Conservation (phyloP, 2,329 filamentous ascomycete species). For the Colletotrichum nymphaeae region DNA sequence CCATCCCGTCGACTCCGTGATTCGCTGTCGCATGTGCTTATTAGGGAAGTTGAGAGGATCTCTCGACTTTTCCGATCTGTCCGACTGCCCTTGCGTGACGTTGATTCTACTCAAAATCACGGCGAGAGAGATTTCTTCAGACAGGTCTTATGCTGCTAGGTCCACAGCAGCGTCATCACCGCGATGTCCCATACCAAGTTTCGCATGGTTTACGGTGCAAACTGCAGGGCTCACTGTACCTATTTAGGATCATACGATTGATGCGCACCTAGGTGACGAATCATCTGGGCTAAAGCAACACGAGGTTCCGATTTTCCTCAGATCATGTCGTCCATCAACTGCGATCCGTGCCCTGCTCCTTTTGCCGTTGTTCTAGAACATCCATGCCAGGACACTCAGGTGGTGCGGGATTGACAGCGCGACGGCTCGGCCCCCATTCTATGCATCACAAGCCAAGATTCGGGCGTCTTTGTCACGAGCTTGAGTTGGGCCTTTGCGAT, state of each 20-base stretch:
- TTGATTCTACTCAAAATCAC: background rate
- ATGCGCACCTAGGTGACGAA: background rate
- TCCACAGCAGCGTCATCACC: background rate
- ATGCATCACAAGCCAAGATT: background rate
- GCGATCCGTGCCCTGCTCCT: background rate
- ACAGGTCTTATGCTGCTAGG: background rate
- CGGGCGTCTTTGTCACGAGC: background rate
- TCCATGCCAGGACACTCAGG: background rate
- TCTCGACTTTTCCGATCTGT: background rate
- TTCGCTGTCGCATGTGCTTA: background rate
- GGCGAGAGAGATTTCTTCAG: background rate
- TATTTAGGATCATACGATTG: constrained; percentile 6
- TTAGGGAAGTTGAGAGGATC: background rate
- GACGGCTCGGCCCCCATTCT: background rate
- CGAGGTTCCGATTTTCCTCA: background rate
- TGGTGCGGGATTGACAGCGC: background rate
- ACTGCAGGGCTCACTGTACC: background rate
- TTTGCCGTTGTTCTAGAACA: background rate
- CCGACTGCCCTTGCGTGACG: background rate
- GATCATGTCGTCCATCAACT: background rate
- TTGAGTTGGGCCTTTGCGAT: background rate
- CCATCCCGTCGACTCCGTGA: background rate
- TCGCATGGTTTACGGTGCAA: no score
- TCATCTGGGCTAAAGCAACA: background rate
- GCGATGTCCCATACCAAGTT: background rate